phyloP scores from a whole-genome alignment of 768 basidiomycete species.

The Termitomyces heimii region DNA sequence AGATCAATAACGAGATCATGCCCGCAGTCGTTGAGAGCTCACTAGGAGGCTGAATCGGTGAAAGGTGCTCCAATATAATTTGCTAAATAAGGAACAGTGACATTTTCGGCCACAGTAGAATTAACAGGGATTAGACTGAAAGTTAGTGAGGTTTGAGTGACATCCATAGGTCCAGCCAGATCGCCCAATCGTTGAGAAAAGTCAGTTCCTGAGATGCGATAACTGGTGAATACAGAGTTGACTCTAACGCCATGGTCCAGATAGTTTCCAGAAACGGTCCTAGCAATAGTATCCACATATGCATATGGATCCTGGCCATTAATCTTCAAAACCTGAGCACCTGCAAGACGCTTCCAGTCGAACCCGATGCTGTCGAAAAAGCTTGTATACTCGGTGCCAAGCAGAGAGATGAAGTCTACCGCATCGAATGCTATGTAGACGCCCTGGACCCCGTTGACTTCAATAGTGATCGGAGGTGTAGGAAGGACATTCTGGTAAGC shows the following conservation, averaged over 20 bases:
- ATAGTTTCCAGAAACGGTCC: slow-evolving; percentile 56
- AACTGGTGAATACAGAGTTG: slow-evolving; percentile 57
- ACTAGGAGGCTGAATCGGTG: slow-evolving; percentile 48
- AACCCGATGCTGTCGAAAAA: slow-evolving; percentile 45
- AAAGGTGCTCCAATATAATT: slow-evolving; percentile 40
- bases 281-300: slow-evolving; percentile 52
- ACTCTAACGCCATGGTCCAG: slow-evolving; percentile 59
- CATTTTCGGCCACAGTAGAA: slow-evolving; percentile 40
- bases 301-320: slow-evolving; percentile 46
- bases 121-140: slow-evolving; percentile 41
- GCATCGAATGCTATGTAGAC: slow-evolving; percentile 52
- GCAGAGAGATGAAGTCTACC: slow-evolving; percentile 40
- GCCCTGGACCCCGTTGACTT: slow-evolving; percentile 37
- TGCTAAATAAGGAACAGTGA: slow-evolving; percentile 49
- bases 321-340: slow-evolving; percentile 50
- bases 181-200: slow-evolving; percentile 56
- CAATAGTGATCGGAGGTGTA: slow-evolving; percentile 47
- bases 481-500: slow-evolving; percentile 50
- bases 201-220: slow-evolving; percentile 36
- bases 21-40: slow-evolving; percentile 13
- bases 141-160: slow-evolving; percentile 38
- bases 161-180: slow-evolving; percentile 48
- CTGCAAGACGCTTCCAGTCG: slow-evolving; percentile 56
- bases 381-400: slow-evolving; percentile 39
- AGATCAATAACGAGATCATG: background rate